phyloP scores from a whole-genome alignment of 495 filamentous ascomycete species.

The Neurospora intermedia region DNA sequence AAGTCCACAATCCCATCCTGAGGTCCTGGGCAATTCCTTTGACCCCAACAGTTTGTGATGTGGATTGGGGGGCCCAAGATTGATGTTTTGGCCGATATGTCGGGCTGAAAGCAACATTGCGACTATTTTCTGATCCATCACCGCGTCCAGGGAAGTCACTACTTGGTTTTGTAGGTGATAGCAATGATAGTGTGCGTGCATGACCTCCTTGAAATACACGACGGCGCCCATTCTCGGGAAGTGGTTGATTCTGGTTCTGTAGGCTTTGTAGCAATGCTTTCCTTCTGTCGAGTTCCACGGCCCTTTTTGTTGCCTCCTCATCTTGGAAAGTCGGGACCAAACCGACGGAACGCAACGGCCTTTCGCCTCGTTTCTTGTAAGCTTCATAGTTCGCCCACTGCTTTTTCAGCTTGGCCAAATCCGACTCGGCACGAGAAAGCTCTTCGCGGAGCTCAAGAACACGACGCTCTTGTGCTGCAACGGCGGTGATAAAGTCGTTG shows the following conservation, averaged over 20 bases:
- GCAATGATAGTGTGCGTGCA: conserved; percentile 67
- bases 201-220: conserved; percentile 48
- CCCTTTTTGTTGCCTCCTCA: conserved; percentile 27
- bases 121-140: conserved; percentile 8
- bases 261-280: conserved; percentile 44
- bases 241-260: conserved; percentile 44
- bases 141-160: conserved; percentile 8
- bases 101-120: conserved; percentile 10
- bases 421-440: conserved; percentile 64
- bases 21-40: conserved; percentile 89
- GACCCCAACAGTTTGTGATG: conserved; percentile 26
- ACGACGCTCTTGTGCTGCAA: conserved; percentile 86
- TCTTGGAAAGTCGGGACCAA: conserved; percentile 20
- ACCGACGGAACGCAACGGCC: conserved; percentile 36
- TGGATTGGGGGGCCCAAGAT: conserved; percentile 35
- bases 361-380: conserved; percentile 61
- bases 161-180: conserved; percentile 51
- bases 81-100: conserved; percentile 30
- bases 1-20: conserved; percentile 87
- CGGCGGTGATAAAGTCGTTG: conserved; percentile 70
- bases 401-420: conserved; percentile 66
- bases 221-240: conserved; percentile 28
- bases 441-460: conserved; percentile 90
- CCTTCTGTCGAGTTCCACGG: conserved; percentile 47
- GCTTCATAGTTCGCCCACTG: conserved; percentile 73